A percentile compares a stretch with the other conserved stretches of the same genome.
Conservation (phyloP, 164 flowering plant species). For the Nymphaea colorata region DNA sequence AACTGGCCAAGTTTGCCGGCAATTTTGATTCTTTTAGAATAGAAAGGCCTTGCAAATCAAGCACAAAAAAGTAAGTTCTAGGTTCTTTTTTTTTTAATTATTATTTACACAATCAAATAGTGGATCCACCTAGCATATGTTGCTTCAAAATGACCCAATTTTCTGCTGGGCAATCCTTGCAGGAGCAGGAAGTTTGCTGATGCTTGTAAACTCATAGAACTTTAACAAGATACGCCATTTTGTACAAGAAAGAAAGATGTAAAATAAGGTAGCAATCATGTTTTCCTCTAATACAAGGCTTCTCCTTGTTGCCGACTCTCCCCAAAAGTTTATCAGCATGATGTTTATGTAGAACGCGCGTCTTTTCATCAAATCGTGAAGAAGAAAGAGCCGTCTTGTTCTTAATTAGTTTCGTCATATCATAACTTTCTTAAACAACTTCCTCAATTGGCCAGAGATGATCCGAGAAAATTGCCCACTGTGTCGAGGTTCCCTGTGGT, state of each 20-base stretch:
- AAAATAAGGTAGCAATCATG: neutral
- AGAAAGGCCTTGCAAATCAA: too few relatives aligned
- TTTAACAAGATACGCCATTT: neutral
- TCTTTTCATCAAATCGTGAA: neutral
- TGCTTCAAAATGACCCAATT: too few relatives aligned
- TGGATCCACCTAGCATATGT: too few relatives aligned
- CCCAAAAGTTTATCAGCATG: neutral
- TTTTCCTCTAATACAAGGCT: neutral
- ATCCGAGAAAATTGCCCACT: constrained; percentile 30
- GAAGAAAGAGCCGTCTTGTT: neutral
- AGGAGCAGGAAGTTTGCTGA: too few relatives aligned
- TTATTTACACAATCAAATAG: too few relatives aligned
- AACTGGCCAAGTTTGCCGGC: too few relatives aligned
- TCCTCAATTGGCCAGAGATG: constrained; percentile 2
- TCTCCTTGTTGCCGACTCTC: neutral
- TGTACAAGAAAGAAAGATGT: neutral
- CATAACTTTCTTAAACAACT: neutral
- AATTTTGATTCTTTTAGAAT: too few relatives aligned
- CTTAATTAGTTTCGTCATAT: neutral
- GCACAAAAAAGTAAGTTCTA: too few relatives aligned
- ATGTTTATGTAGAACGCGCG: neutral
- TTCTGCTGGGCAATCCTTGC: too few relatives aligned
- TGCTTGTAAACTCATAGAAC: too few relatives aligned
- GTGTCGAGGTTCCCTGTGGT: constrained; percentile 64
- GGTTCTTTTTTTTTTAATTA: too few relatives aligned